These are phyloP conservation scores for Pseudopyrenochaeta lycopersici DNA, from an alignment of 2,329 filamentous ascomycete genomes.

Conservation along the genomic window DNA sequence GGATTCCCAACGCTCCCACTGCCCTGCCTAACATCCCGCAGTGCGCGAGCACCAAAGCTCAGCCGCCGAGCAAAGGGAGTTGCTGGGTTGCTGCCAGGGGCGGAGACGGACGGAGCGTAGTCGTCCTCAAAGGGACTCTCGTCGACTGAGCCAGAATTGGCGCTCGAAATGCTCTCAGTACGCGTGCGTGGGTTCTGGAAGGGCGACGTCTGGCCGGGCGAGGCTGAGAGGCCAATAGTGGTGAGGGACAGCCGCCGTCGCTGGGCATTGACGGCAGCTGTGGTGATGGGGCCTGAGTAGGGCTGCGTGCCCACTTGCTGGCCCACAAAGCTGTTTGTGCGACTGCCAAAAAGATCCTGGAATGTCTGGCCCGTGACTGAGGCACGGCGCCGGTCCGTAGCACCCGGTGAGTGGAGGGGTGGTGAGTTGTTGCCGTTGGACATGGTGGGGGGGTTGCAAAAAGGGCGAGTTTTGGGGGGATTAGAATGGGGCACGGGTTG, in stretches of 20 bases:
- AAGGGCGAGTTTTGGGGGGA: constrained; percentile 1
- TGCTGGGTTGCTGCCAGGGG: constrained; percentile 67
- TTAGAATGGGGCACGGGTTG: neutral
- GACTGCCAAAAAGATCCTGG: constrained; percentile 56
- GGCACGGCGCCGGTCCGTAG: constrained; percentile 54
- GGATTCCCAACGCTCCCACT: constrained; percentile 63
- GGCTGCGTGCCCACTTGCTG: constrained; percentile 38
- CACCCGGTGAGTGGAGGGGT: constrained; percentile 47
- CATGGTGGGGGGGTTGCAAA: constrained; percentile 31
- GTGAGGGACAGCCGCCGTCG: constrained; percentile 60
- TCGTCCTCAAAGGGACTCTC: constrained; percentile 66
- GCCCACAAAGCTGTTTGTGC: constrained; percentile 45
- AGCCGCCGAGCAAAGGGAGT: constrained; percentile 84
- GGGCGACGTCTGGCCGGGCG: constrained; percentile 54
- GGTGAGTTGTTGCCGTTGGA: constrained; percentile 52
- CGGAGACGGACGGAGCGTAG: constrained; percentile 59
- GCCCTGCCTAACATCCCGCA: constrained; percentile 72
- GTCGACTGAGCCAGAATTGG: constrained; percentile 58
- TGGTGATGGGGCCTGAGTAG: constrained; percentile 57
- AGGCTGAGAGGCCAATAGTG: constrained; percentile 58
- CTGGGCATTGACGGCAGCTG: constrained; percentile 59
- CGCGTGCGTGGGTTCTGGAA: constrained; percentile 51
- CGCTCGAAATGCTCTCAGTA: constrained; percentile 58
- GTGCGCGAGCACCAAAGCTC: constrained; percentile 86
- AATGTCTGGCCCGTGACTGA: constrained; percentile 60